Evolutionary conservation across 331 rosid species (phyloP), one percentile per base, ranked within the genome.

Genomic region (Prunus yedoensis): DNA sequence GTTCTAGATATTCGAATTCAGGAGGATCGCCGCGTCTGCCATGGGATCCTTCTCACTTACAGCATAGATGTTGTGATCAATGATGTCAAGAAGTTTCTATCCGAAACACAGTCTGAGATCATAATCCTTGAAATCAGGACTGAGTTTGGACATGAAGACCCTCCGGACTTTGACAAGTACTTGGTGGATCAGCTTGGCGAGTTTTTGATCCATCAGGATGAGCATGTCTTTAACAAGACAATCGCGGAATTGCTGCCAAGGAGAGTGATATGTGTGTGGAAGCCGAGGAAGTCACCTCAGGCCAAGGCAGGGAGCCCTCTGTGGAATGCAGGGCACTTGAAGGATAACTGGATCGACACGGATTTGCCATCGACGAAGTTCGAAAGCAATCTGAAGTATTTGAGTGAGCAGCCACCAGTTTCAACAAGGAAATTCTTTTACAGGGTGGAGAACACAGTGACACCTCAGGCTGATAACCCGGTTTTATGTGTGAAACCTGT

Each of bases 391-490:
- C 41, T 91, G 83, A 86, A 94, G 82, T 74, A 87, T 87, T 76
- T 91, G 93, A 76, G 88, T 30, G 86, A 89, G 69, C 95, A 91
- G 13, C 80, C 91, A 1, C 81, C 90, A 5, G 92, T 83, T 52
- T 15, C 84, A 8, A 74, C 88, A 0, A 84, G 98, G 78, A 90
- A 87, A 18, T 94, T 73, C 83, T 94, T 94, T 65, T 91, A 94
- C 56, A 89, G 97, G 84, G 89, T 94, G 83, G 97, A 94, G 91
- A 94, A 94, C 70, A 94, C 96, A 9, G 95, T 81, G 20, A 94
- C 97, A 0, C 96, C 97, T 0, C 88, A 87, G 60, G 76, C 95
- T 0, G 93, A 94, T 82, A 94, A 91, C 43, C 97, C 95, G 0
- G 70, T 91, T 21, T 12, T 91, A 80, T 90, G 96, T 45, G 98